phyloP scores from a whole-genome alignment of 2,329 filamentous ascomycete species.

The Colletotrichum cordylinicola region DNA sequence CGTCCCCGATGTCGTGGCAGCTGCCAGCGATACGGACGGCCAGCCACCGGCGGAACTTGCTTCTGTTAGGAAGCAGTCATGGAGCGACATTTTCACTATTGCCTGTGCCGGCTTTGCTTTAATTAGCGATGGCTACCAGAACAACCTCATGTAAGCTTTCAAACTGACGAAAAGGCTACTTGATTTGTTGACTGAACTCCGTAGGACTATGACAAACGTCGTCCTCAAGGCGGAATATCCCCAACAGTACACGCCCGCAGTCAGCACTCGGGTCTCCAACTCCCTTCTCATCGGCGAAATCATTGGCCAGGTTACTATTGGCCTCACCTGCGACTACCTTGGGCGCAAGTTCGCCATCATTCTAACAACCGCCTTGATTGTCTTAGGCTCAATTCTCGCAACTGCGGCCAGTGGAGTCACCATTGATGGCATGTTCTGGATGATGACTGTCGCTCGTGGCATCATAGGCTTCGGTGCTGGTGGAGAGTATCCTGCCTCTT shows the following conservation, averaged over 20 bases:
- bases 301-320: conserved; percentile 44
- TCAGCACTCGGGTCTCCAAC: conserved; percentile 47
- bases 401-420: conserved; percentile 50
- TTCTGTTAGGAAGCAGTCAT: conserved; percentile 21
- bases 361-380: conserved; percentile 50
- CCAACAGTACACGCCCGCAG: conserved; percentile 36
- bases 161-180: neutral
- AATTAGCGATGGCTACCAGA: conserved; percentile 41
- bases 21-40: neutral
- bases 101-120: conserved; percentile 37
- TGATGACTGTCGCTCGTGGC: conserved; percentile 54
- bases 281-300: conserved; percentile 47
- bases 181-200: neutral
- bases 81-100: conserved; percentile 32
- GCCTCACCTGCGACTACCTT: conserved; percentile 52
- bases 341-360: conserved; percentile 54
- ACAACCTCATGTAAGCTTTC: conserved; percentile 35
- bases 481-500: conserved; percentile 53
- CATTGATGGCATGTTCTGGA: conserved; percentile 56
- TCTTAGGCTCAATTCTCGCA: conserved; percentile 51
- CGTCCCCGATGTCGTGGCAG: neutral
- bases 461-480: conserved; percentile 53
- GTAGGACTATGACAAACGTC: conserved; percentile 33
- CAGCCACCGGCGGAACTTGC: neutral
- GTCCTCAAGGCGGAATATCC: conserved; percentile 37